Conservation (phyloP, 768 basidiomycete species). For the Kwoniella shandongensis region DNA sequence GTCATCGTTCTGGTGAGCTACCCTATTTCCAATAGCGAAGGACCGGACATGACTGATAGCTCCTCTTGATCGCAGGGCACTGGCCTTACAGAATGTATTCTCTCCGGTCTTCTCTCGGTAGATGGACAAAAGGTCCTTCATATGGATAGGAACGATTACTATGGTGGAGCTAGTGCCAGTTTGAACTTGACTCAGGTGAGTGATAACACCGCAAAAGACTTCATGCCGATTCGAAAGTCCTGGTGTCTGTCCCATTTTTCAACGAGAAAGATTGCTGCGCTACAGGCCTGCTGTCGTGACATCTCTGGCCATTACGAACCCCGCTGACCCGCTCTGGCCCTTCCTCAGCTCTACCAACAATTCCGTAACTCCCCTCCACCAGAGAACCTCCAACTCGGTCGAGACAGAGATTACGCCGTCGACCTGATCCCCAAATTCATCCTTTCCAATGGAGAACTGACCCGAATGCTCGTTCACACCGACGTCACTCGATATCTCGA, state of each 20-base stretch:
- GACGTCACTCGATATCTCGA: slow-evolving; percentile 98
- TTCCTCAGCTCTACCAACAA: slow-evolving; percentile 82
- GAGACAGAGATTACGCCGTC: slow-evolving; percentile 96
- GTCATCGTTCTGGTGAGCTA: slow-evolving; percentile 50
- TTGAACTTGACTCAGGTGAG: slow-evolving; percentile 93
- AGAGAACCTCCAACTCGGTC: slow-evolving; percentile 68
- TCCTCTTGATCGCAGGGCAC: slow-evolving; percentile 64
- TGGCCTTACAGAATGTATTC: slow-evolving; percentile 96
- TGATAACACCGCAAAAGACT: too few species aligned
- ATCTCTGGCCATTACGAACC: too few species aligned
- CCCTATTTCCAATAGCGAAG: too few species aligned
- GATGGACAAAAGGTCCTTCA: slow-evolving; percentile 99
- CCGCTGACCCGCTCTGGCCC: too few species aligned
- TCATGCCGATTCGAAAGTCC: too few species aligned
- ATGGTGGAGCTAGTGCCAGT: slow-evolving; percentile 95
- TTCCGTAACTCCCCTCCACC: slow-evolving; percentile 81
- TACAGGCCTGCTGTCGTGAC: too few species aligned
- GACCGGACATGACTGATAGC: not conserved
- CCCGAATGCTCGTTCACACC: slow-evolving; percentile 96
- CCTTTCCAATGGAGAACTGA: slow-evolving; percentile 95
- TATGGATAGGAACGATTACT: slow-evolving; percentile 84
- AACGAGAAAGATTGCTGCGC: too few species aligned
- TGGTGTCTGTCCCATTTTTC: too few species aligned
- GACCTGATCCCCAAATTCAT: slow-evolving; percentile 99
- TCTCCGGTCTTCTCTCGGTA: slow-evolving; percentile 96